Percentiles rank a stretch among this genome's conserved stretches.
These are phyloP conservation scores for Phytophthora litchii DNA, from an alignment of 352 stramenopile species.

Conservation along the genomic window DNA sequence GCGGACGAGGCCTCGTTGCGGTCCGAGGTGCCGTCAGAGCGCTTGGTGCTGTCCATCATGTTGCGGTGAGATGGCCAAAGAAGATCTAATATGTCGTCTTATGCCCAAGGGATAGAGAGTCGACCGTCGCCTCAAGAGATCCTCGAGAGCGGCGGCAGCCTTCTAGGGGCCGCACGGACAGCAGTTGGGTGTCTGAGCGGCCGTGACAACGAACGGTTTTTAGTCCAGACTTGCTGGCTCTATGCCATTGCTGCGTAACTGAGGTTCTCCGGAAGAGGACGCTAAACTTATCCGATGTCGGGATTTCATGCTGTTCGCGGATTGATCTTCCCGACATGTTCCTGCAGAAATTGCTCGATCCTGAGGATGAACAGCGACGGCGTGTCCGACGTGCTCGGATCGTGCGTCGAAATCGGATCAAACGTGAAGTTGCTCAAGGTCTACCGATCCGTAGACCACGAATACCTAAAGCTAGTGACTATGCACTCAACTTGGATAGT, in stretches of 20 bases:
- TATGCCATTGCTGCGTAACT: constrained; percentile 22
- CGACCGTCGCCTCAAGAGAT: constrained; percentile 28
- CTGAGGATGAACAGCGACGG: constrained; percentile 54
- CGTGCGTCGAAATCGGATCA: constrained; percentile 67
- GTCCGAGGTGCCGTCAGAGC: constrained; percentile 4
- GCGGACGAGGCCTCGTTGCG: constrained; percentile 4
- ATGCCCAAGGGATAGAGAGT: constrained; percentile 16
- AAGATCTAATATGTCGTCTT: constrained; percentile 21
- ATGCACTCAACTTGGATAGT: constrained; percentile 13
- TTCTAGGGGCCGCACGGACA: constrained; percentile 22
- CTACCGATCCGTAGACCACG: constrained; percentile 29
- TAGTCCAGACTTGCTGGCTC: constrained; percentile 2
- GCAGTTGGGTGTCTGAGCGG: constrained; percentile 34
- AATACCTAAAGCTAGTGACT: constrained; percentile 17
- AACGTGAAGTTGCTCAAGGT: constrained; percentile 53
- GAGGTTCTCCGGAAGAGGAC: constrained; percentile 10
- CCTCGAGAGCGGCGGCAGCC: constrained; percentile 21
- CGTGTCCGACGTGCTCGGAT: constrained; percentile 56
- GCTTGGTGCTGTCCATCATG: constrained; percentile 29
- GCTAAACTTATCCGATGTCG: constrained; percentile 37
- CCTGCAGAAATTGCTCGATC: constrained; percentile 55
- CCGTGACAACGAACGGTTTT: constrained; percentile 29
- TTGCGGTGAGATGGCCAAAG: constrained; percentile 3
- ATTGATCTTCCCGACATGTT: constrained; percentile 40
- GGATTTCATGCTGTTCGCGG: constrained; percentile 6